phyloP scores from a whole-genome alignment of 2,329 filamentous ascomycete species.

The Aureobasidium pullulans region DNA sequence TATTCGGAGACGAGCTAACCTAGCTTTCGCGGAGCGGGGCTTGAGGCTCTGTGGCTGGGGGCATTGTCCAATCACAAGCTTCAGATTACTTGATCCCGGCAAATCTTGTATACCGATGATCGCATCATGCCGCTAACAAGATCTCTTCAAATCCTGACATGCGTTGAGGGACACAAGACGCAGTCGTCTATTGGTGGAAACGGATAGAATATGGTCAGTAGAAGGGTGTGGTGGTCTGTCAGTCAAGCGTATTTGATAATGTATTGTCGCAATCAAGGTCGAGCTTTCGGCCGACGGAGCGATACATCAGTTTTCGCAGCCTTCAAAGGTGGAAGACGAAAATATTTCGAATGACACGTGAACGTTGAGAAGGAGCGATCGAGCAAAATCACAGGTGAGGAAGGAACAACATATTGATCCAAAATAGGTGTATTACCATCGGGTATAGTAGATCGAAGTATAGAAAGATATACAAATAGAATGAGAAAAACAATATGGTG shows the following conservation, averaged over 20 bases:
- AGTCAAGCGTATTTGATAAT: neutral
- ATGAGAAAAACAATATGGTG: neutral
- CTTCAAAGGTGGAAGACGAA: neutral
- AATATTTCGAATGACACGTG: neutral
- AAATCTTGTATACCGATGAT: slow-evolving; percentile 6
- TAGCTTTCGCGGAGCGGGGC: neutral
- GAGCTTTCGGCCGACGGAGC: neutral
- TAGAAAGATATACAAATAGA: neutral
- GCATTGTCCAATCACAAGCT: neutral
- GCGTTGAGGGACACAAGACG: neutral
- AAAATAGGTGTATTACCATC: neutral
- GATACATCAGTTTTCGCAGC: no score
- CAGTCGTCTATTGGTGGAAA: neutral
- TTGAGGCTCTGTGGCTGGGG: neutral
- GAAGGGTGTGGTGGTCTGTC: neutral
- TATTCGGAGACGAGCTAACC: slow-evolving; percentile 4
- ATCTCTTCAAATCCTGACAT: neutral
- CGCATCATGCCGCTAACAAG: neutral
- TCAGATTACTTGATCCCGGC: neutral
- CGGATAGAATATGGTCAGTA: neutral
- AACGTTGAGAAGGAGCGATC: no score
- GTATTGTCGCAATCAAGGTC: no score
- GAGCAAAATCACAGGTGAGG: no score
- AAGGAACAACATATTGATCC: no score
- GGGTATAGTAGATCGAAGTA: neutral